phyloP scores from a whole-genome alignment of 495 filamentous ascomycete species.

The Podospora pseudoanserina region DNA sequence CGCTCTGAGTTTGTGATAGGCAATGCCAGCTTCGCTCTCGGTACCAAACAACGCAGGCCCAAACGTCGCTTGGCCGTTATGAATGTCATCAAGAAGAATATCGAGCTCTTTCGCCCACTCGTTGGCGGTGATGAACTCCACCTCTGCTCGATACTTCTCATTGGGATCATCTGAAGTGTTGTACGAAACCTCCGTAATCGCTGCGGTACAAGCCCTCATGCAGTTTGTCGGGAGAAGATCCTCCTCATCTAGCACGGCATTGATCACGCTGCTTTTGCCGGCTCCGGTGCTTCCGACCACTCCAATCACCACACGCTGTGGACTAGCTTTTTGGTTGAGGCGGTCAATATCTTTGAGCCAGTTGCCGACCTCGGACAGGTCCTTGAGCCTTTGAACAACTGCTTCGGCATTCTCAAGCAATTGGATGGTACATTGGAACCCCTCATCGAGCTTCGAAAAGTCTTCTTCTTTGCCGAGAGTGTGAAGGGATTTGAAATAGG shows the following conservation, averaged over 20 bases:
- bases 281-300: constrained; percentile 58
- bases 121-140: constrained; percentile 55
- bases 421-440: constrained; percentile 15
- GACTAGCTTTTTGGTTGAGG: constrained; percentile 14
- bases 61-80: constrained; percentile 25
- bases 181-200: constrained; percentile 63
- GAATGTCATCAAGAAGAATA: constrained; percentile 48
- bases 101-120: constrained; percentile 58
- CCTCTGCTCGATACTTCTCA: constrained; percentile 55
- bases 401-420: background rate
- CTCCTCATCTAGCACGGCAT: constrained; percentile 56
- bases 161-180: constrained; percentile 46
- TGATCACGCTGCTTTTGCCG: constrained; percentile 60
- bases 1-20: constrained; percentile 60
- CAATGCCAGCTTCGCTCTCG: constrained; percentile 54
- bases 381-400: background rate
- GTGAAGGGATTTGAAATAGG: background rate
- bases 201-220: constrained; percentile 60
- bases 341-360: constrained; percentile 46
- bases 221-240: constrained; percentile 39
- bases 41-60: constrained; percentile 37
- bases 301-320: constrained; percentile 46
- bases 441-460: constrained; percentile 24
- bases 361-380: constrained; percentile 16
- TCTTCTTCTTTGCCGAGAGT: background rate